A percentile compares a stretch with the other conserved stretches of the same genome.
These are phyloP conservation scores for Paracamarosporium sp. DNA, from an alignment of 2,329 filamentous ascomycete genomes.

Conservation along the genomic window DNA sequence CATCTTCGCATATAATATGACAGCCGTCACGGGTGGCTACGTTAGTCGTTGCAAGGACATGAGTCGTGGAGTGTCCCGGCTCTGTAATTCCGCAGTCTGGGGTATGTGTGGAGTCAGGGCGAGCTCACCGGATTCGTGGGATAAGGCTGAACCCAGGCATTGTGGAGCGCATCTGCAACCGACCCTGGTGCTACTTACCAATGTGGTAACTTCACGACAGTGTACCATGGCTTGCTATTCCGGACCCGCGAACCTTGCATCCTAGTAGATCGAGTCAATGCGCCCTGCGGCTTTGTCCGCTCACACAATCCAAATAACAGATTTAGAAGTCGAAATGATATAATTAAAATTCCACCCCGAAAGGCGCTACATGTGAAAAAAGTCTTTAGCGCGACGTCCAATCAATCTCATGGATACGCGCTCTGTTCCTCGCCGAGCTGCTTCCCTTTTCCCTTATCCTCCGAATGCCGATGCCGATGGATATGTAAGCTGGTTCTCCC, in stretches of 20 bases:
- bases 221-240: neutral
- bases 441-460: constrained; percentile 3
- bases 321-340: neutral
- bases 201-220: neutral
- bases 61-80: neutral
- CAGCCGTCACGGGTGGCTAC: neutral
- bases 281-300: neutral
- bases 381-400: neutral
- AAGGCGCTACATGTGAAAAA: constrained; percentile 5
- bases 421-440: constrained; percentile 13
- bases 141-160: neutral
- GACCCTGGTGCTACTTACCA: neutral
- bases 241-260: neutral
- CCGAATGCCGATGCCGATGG: constrained; percentile 6
- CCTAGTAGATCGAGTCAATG: neutral
- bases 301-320: neutral
- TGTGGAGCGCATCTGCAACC: neutral
- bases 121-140: neutral
- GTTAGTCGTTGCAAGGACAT: neutral
- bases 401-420: constrained; percentile 22
- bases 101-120: neutral
- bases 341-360: neutral
- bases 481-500: constrained; percentile 18
- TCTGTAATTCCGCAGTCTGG: neutral
- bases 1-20: neutral